Evolutionary conservation across 495 filamentous ascomycete species (phyloP).

Genomic region (Lophium mytilinum): DNA sequence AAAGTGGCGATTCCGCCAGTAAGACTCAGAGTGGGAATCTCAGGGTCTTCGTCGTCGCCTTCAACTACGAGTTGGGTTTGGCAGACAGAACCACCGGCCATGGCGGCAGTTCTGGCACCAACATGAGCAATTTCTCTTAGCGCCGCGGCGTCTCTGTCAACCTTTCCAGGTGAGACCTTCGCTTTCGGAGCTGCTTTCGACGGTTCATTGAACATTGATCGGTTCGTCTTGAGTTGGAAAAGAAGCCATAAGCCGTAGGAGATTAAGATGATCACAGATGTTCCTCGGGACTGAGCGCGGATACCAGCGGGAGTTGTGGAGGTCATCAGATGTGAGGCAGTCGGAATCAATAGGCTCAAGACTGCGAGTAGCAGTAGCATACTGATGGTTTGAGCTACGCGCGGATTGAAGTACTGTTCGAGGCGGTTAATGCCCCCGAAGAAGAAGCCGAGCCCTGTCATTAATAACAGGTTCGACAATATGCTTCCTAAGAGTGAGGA

Average conservation of each 20-base stretch:
- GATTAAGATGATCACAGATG: slow-evolving; percentile 26
- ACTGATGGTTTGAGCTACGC: background rate
- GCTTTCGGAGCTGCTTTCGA: slow-evolving; percentile 1
- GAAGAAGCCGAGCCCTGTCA: slow-evolving; percentile 18
- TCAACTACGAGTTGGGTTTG: background rate
- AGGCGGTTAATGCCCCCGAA: slow-evolving; percentile 11
- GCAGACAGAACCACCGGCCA: background rate
- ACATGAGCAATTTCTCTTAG: background rate
- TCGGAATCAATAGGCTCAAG: slow-evolving; percentile 3
- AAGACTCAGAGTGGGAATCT: background rate
- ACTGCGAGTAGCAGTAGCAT: slow-evolving; percentile 4
- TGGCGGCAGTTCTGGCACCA: background rate
- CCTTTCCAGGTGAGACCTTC: background rate
- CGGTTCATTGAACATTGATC: background rate
- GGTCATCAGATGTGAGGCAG: background rate
- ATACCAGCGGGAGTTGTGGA: background rate
- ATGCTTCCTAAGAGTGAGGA: slow-evolving; percentile 12
- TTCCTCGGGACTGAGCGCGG: slow-evolving; percentile 23
- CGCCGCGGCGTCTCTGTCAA: background rate
- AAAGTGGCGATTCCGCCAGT: background rate
- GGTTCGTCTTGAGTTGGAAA: slow-evolving; percentile 26
- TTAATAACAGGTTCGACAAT: slow-evolving; percentile 18
- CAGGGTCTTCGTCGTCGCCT: background rate
- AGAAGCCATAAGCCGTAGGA: slow-evolving; percentile 26
- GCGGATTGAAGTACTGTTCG: slow-evolving; percentile 13